Evolutionary conservation across 2,329 filamentous ascomycete species (phyloP).

Genomic region (Fusarium protoensiforme): DNA sequence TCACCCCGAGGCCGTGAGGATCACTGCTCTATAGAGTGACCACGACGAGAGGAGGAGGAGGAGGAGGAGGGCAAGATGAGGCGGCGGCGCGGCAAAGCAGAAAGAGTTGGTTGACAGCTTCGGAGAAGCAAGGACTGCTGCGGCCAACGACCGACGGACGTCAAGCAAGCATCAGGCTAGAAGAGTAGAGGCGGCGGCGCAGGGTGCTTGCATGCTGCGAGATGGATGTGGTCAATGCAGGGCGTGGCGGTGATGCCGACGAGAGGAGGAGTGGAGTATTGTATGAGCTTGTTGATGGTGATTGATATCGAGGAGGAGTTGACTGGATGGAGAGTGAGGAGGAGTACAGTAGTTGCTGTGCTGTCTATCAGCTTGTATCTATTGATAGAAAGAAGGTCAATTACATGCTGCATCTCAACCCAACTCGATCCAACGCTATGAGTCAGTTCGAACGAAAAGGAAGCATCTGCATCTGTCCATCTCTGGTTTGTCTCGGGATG

Average conservation of each 20-base stretch:
- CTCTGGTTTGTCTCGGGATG: neutral
- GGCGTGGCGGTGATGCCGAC: constrained; percentile 3
- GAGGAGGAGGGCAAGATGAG: constrained; percentile 9
- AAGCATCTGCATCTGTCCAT: neutral
- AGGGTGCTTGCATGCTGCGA: constrained; percentile 30
- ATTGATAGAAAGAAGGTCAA: neutral
- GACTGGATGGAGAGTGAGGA: neutral
- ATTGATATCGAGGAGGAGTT: neutral
- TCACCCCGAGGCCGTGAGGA: neutral
- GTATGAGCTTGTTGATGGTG: neutral
- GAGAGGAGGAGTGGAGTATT: neutral
- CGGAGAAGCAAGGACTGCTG: neutral
- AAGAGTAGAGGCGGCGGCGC: neutral
- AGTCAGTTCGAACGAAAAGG: neutral
- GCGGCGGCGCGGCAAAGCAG: constrained; percentile 16
- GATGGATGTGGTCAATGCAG: constrained; percentile 32
- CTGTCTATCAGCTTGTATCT: neutral
- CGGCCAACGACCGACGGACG: constrained; percentile 2
- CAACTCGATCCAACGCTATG: neutral
- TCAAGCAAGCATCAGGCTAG: constrained; percentile 31
- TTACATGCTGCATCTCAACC: neutral
- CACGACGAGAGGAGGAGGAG: too few species aligned
- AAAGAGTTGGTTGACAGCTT: constrained; percentile 12
- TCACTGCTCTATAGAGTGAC: neutral
- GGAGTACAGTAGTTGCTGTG: neutral